Evolutionary conservation across 805 yeast species (phyloP).

Genomic region (Hermanozyma aechmeae): DNA sequence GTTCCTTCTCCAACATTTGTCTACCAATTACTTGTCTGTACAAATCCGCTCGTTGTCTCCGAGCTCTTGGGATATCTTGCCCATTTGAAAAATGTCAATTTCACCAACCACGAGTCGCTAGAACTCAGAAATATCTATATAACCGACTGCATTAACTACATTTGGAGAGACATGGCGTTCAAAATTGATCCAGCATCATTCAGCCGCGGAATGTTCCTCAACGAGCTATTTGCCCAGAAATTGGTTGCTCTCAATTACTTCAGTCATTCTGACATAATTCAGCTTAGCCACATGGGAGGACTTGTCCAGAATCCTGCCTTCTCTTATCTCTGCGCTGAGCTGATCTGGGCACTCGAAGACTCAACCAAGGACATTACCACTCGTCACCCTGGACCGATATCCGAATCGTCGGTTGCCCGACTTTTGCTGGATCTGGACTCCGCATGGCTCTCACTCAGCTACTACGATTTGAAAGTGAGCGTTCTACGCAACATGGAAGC

Average conservation of each 20-base stretch:
- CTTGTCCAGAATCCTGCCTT: conserved; percentile 46
- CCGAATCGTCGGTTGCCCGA: conserved; percentile 29
- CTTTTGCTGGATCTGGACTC: conserved; percentile 18
- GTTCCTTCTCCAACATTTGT: conserved; percentile 26
- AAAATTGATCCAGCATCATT: conserved; percentile 21
- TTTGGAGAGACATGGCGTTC: conserved; percentile 51
- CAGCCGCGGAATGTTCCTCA: conserved; percentile 31
- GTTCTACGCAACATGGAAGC: conserved; percentile 33
- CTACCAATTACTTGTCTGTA: conserved; percentile 28
- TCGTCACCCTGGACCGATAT: conserved; percentile 46
- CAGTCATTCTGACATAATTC: conserved; percentile 21
- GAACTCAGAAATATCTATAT: conserved; percentile 39
- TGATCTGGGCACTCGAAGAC: conserved; percentile 41
- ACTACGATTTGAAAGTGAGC: conserved; percentile 37
- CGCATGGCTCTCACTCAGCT: conserved; percentile 29
- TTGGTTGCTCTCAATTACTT: conserved; percentile 21
- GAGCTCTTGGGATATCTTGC: conserved; percentile 38
- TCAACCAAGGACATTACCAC: conserved; percentile 15
- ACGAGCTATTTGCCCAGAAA: conserved; percentile 20
- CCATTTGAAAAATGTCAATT: conserved; percentile 24
- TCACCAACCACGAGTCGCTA: conserved; percentile 11
- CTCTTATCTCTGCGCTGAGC: conserved; percentile 32
- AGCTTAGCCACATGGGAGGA: conserved; percentile 24
- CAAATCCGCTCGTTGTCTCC: conserved; percentile 37
- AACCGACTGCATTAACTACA: conserved; percentile 44